Evolutionary conservation across 2,329 filamentous ascomycete genomes (phyloP), one percentile per base, ranked within the genome.

Genomic region (Aphanoascus verrucosus): DNA sequence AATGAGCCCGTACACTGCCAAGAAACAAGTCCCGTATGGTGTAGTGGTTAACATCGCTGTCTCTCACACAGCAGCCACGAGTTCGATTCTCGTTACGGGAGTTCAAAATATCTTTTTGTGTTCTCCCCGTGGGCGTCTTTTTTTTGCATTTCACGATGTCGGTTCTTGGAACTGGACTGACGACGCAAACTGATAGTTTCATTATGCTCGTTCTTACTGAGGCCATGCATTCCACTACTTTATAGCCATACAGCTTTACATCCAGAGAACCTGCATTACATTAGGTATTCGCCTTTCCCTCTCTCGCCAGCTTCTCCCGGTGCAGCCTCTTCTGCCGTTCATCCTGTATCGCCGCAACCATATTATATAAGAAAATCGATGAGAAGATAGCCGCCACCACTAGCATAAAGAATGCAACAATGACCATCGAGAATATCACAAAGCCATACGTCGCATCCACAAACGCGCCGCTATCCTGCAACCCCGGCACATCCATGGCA

Each of bases 361-460:
- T 57, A 52, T 57, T 57, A 37, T 54, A 54, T 12, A 57, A 38
- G 28, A 54, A 57, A 23, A 57, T 55, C 38, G 47, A 52, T 4
- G 48, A n/a, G 23, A 57, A 57, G 7, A 57, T 15, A 9, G 46
- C 19, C 7, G 19, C 43, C 9, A 57, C 48, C 45, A 57, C 19
- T 17, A 35, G 48, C 11, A 57, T 19, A 15, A 54, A 54, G 15
- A 54, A 49, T 1, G 42, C 55, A 15, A 56, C 55, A 14, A 55
- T 37, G 5, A 58, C 49, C 51, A 56, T 56, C 11, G 57, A 57
- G 19, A 56, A 48, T 7, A 59, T 52, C 8, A 54, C 52, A 34
- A 58, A 53, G 12, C 54, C 56, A 45, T 56, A 56, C 11, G 54
- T 56, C 14, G 51, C 54, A 23, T 37, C 11, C 14, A 56, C 52